Percentiles rank a stretch among this genome's conserved stretches.
Conservation (phyloP, 495 filamentous ascomycete species). For the Xylaria scruposa region DNA sequence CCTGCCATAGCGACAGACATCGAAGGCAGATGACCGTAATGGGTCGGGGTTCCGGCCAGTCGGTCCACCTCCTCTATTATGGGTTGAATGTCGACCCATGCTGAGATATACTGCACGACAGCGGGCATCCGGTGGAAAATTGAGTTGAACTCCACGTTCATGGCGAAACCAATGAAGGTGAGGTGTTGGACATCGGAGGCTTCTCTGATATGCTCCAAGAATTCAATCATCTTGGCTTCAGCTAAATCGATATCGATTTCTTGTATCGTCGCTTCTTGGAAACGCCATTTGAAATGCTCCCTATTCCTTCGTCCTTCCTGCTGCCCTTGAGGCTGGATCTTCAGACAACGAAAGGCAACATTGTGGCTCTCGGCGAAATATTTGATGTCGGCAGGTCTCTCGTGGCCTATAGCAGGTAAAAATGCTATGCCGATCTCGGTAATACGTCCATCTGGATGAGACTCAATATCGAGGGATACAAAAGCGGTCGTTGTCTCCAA, state of each 20-base stretch:
- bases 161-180: background rate
- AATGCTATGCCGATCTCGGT: slow-evolving; percentile 8
- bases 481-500: background rate
- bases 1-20: slow-evolving; percentile 12
- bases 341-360: background rate
- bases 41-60: background rate
- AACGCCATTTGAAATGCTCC: slow-evolving; percentile 7
- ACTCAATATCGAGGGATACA: slow-evolving; percentile 5
- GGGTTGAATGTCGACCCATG: slow-evolving; percentile 20
- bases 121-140: slow-evolving; percentile 6
- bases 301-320: background rate
- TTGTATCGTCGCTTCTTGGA: background rate
- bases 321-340: background rate
- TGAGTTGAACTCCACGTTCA: background rate
- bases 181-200: background rate
- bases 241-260: background rate
- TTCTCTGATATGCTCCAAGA: background rate
- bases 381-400: slow-evolving; percentile 12
- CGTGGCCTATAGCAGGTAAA: slow-evolving; percentile 1
- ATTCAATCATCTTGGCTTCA: slow-evolving; percentile 2
- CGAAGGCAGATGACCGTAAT: slow-evolving; percentile 1
- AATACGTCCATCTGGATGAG: slow-evolving; percentile 14
- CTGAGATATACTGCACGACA: slow-evolving; percentile 16
- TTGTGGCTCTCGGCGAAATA: background rate
- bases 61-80: slow-evolving; percentile 11